A percentile compares a stretch with the other conserved stretches of the same genome.
These are phyloP conservation scores for Globisporangium paddicum DNA, from an alignment of 352 stramenopile genomes.

Conservation along the genomic window DNA sequence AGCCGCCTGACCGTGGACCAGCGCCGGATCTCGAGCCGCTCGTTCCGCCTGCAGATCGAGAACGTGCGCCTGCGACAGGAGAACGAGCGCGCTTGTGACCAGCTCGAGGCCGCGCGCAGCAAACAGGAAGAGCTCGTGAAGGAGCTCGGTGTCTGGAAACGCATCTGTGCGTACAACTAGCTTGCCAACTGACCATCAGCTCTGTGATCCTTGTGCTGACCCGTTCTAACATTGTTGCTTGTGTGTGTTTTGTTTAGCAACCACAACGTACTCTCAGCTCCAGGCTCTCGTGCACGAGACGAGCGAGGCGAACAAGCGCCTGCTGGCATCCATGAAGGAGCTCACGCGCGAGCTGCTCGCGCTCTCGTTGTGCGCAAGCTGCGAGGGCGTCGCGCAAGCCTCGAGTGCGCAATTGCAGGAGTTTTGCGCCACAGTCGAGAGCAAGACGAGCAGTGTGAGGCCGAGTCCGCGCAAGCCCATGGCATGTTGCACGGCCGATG, in stretches of 20 bases:
- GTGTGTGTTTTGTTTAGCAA: constrained; percentile 1
- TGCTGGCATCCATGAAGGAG: constrained; percentile 1
- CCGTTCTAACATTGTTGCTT: neutral
- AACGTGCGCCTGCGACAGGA: constrained; percentile 22
- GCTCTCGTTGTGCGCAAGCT: neutral
- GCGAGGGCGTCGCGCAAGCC: neutral
- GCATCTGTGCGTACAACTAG: constrained; percentile 36
- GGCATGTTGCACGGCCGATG: constrained; percentile 4
- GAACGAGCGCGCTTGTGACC: constrained; percentile 14
- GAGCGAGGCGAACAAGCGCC: neutral
- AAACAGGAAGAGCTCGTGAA: constrained; percentile 19
- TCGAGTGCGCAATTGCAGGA: neutral
- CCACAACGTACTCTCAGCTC: constrained; percentile 6
- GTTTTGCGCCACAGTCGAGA: neutral
- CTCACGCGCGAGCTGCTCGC: constrained; percentile 3
- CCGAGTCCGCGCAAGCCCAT: constrained; percentile 2
- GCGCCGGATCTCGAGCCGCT: constrained; percentile 27
- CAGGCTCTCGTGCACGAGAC: constrained; percentile 4
- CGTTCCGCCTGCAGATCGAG: constrained; percentile 26
- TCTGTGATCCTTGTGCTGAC: neutral
- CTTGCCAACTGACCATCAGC: neutral
- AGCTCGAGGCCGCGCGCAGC: constrained; percentile 17
- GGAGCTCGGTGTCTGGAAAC: constrained; percentile 26
- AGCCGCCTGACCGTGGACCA: constrained; percentile 16
- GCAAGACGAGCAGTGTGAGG: neutral